Evolutionary conservation across 352 stramenopile species (phyloP).

Genomic region (Pythium coloratum): DNA sequence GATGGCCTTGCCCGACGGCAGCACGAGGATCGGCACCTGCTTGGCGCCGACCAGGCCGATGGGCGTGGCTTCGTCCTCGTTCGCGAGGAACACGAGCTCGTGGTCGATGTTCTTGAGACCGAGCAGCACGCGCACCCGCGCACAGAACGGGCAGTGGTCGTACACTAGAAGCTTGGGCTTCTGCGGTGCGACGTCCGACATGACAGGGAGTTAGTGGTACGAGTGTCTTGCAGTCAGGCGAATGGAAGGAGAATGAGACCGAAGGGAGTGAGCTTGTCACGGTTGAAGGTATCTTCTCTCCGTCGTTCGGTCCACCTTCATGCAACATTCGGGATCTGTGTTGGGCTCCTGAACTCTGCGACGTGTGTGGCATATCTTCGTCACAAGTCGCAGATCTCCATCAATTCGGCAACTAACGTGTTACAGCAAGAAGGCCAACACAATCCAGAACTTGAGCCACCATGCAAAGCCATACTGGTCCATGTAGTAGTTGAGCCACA

Average conservation of each 20-base stretch:
- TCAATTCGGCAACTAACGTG: too few species aligned
- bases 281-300: too few species aligned
- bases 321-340: neutral
- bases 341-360: neutral
- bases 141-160: conserved; percentile 64
- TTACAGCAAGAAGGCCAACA: too few species aligned
- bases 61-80: conserved; percentile 44
- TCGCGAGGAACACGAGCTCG: conserved; percentile 39
- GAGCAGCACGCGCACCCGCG: conserved; percentile 50
- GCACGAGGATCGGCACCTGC: conserved; percentile 34
- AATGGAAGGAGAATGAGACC: too few species aligned
- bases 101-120: conserved; percentile 43
- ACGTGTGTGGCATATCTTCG: neutral
- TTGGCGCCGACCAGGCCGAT: conserved; percentile 37
- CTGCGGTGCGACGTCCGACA: conserved; percentile 8
- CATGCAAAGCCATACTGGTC: too few species aligned
- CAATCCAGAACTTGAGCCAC: too few species aligned
- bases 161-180: conserved; percentile 54
- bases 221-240: too few species aligned
- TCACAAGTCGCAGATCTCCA: too few species aligned
- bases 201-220: neutral
- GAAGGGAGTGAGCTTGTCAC: too few species aligned
- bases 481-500: too few species aligned
- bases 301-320: neutral
- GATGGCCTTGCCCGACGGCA: conserved; percentile 30